A percentile compares a stretch with the other conserved stretches of the same genome.
Conservation (phyloP, 164 flowering plant species). For the Buxus sempervirens region DNA sequence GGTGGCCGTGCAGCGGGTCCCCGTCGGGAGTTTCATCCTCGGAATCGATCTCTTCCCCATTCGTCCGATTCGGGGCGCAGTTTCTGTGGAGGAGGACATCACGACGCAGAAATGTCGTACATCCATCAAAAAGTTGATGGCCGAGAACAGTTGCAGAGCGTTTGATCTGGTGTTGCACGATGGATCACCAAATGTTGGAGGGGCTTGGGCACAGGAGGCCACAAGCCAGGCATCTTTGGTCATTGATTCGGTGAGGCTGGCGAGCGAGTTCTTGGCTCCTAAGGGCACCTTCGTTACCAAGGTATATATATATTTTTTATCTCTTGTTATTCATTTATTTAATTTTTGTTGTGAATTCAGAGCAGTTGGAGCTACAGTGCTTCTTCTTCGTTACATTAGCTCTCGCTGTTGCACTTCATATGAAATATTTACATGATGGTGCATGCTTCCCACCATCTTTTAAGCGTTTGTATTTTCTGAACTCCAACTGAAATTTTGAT, state of each 20-base stretch:
- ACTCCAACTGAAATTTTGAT: too few species aligned
- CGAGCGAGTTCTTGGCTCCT: slow-evolving; percentile 72
- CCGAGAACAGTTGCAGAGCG: slow-evolving; percentile 54
- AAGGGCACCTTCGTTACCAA: slow-evolving; percentile 80
- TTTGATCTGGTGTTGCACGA: slow-evolving; percentile 83
- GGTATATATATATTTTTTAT: neutral
- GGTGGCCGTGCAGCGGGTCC: slow-evolving; percentile 69
- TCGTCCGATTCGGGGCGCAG: slow-evolving; percentile 74
- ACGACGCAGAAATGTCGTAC: slow-evolving; percentile 63
- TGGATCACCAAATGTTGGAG: slow-evolving; percentile 93
- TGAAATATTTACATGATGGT: too few species aligned
- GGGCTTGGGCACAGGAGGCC: slow-evolving; percentile 97
- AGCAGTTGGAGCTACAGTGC: too few species aligned
- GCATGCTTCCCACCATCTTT: too few species aligned
- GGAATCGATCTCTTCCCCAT: slow-evolving; percentile 82
- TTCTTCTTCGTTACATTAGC: too few species aligned
- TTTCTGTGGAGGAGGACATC: slow-evolving; percentile 70
- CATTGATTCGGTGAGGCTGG: slow-evolving; percentile 72
- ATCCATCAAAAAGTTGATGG: slow-evolving; percentile 48
- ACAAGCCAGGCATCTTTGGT: slow-evolving; percentile 77
- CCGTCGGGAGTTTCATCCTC: slow-evolving; percentile 72
- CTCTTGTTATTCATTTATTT: neutral
- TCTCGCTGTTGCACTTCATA: too few species aligned
- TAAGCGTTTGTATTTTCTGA: too few species aligned
- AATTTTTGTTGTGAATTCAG: too few species aligned